These are phyloP conservation scores for Pseudogymnoascus sp. DNA, from an alignment of 2,329 filamentous ascomycete genomes.

Conservation along the genomic window DNA sequence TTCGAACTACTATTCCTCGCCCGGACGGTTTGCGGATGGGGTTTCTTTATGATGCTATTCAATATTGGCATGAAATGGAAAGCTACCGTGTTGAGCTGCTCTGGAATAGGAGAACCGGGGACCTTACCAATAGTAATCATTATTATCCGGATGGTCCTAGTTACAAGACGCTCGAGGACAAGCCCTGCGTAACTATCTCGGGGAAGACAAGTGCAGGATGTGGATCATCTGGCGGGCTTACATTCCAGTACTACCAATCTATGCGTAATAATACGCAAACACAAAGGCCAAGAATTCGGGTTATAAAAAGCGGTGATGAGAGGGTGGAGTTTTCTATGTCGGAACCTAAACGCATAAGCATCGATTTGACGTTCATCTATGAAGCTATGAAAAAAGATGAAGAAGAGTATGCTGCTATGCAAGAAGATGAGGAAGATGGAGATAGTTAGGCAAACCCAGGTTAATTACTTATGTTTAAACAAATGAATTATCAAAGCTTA, in stretches of 20 bases:
- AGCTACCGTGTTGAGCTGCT: neutral
- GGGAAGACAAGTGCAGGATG: conserved; percentile 6
- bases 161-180: conserved; percentile 9
- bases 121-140: neutral
- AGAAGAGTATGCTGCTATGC: neutral
- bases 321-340: conserved; percentile 11
- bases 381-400: neutral
- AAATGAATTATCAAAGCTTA: neutral
- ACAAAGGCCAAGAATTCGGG: neutral
- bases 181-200: conserved; percentile 11
- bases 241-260: neutral
- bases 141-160: neutral
- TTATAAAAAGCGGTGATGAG: conserved; percentile 8
- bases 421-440: neutral
- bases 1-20: conserved; percentile 3
- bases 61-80: conserved; percentile 11
- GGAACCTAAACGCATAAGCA: neutral
- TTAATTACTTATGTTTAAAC: neutral
- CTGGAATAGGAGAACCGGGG: conserved; percentile 5
- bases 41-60: conserved; percentile 12
- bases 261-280: neutral
- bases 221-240: conserved; percentile 6
- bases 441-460: no score
- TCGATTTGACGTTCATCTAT: neutral
- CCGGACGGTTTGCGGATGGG: conserved; percentile 11